Evolutionary conservation across 805 yeast genomes (phyloP).

Genomic region (Cephaloascus albidus): DNA sequence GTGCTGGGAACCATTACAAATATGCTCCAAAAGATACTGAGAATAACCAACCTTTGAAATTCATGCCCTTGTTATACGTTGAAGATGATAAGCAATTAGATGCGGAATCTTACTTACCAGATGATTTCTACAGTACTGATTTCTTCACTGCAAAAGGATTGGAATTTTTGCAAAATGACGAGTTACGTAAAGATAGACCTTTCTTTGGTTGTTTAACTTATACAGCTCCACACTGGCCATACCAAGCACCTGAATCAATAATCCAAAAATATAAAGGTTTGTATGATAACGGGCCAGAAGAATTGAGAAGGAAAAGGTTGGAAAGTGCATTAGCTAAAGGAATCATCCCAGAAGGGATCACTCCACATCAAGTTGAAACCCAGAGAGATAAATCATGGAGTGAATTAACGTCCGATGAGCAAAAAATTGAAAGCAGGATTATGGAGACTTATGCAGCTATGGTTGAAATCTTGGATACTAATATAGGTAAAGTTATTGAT

Average conservation of each 20-base stretch:
- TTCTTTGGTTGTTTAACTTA: conserved; percentile 46
- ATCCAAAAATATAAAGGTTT: conserved; percentile 37
- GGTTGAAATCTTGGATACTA: conserved; percentile 45
- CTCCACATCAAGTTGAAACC: conserved; percentile 35
- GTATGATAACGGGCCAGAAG: conserved; percentile 40
- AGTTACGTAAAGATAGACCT: conserved; percentile 32
- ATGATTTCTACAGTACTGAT: conserved; percentile 36
- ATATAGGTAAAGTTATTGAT: conserved; percentile 39
- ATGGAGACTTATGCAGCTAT: conserved; percentile 59
- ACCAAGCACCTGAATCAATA: conserved; percentile 44
- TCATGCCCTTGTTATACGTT: conserved; percentile 28
- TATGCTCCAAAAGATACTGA: conserved; percentile 24
- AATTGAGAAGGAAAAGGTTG: conserved; percentile 27
- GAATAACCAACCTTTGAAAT: conserved; percentile 16
- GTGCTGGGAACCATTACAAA: conserved; percentile 49
- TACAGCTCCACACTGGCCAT: conserved; percentile 64
- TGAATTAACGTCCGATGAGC: conserved; percentile 27
- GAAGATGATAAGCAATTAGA: conserved; percentile 27
- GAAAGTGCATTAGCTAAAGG: conserved; percentile 33
- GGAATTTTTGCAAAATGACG: conserved; percentile 18
- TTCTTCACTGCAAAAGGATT: conserved; percentile 34
- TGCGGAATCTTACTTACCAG: conserved; percentile 28
- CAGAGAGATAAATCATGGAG: conserved; percentile 33
- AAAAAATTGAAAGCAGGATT: conserved; percentile 25
- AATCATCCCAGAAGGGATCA: conserved; percentile 30